Percentiles rank a stretch among this genome's conserved stretches.
Conservation (phyloP, 2,329 filamentous ascomycete genomes). For the Pseudocercospora fijiensis region DNA sequence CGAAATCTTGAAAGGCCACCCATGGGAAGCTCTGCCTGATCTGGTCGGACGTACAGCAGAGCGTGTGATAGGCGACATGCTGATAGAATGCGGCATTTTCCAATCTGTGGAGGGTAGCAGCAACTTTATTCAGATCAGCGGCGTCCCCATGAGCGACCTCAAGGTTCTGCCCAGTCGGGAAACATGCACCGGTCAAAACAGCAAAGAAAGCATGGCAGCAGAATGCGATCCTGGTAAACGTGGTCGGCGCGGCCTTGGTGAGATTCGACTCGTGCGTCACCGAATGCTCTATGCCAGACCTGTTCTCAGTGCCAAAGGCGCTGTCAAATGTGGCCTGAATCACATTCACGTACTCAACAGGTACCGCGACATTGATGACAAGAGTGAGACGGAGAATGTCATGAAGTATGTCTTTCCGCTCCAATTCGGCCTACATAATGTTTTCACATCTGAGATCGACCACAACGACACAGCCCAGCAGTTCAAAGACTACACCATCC, state of each 20-base stretch:
- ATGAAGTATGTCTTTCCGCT: slow-evolving; percentile 93
- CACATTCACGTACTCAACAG: slow-evolving; percentile 84
- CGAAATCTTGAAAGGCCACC: slow-evolving; percentile 62
- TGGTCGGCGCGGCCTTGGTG: slow-evolving; percentile 19
- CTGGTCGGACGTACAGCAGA: slow-evolving; percentile 75
- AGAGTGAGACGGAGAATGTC: slow-evolving; percentile 63
- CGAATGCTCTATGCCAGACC: slow-evolving; percentile 84
- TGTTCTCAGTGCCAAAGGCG: slow-evolving; percentile 65
- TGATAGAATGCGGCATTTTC: slow-evolving; percentile 78
- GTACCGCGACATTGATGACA: slow-evolving; percentile 51
- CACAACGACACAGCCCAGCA: slow-evolving; percentile 65
- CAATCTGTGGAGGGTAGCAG: slow-evolving; percentile 57
- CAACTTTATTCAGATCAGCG: slow-evolving; percentile 78
- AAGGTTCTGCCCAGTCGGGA: slow-evolving; percentile 12
- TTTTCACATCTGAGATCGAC: slow-evolving; percentile 73
- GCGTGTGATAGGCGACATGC: slow-evolving; percentile 70
- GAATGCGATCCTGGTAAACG: not conserved
- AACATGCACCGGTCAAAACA: not conserved
- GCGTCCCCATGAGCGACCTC: slow-evolving; percentile 59
- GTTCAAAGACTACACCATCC: slow-evolving; percentile 80
- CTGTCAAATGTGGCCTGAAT: slow-evolving; percentile 70
- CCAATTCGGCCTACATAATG: slow-evolving; percentile 88
- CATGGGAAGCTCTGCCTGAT: slow-evolving; percentile 74
- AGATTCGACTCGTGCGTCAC: slow-evolving; percentile 72
- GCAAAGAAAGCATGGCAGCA: not conserved